These are phyloP conservation scores for Krasilnikovozyma curviuscula DNA, from an alignment of 768 basidiomycete species.

Conservation along the genomic window DNA sequence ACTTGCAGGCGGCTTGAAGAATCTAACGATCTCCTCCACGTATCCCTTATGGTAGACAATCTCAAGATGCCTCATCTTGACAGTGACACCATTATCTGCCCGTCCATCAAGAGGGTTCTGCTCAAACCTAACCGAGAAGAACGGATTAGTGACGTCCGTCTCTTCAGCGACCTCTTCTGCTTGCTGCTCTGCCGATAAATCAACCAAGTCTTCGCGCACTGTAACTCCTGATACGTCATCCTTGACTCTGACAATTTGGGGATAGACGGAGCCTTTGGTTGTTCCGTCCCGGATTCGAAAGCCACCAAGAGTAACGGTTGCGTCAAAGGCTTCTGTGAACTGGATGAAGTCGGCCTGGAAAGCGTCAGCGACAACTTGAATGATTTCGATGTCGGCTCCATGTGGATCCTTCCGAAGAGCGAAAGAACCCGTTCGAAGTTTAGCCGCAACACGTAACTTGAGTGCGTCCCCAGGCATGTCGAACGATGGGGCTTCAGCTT, in stretches of 20 bases:
- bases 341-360: constrained; percentile 71
- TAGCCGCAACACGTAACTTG: constrained; percentile 51
- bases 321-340: constrained; percentile 69
- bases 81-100: constrained; percentile 73
- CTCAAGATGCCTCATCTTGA: constrained; percentile 86
- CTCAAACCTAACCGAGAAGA: constrained; percentile 84
- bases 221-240: constrained; percentile 22
- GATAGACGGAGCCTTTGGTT: constrained; percentile 53
- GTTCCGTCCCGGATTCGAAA: constrained; percentile 87
- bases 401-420: constrained; percentile 58
- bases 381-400: constrained; percentile 42
- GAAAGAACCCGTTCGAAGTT: constrained; percentile 73
- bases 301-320: constrained; percentile 61
- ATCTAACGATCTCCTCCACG: constrained; percentile 72
- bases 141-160: constrained; percentile 30
- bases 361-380: constrained; percentile 68
- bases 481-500: constrained; percentile 56
- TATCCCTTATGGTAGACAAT: constrained; percentile 90
- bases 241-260: constrained; percentile 76
- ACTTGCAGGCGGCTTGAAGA: constrained; percentile 83
- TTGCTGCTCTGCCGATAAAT: constrained; percentile 11
- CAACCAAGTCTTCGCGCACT: constrained; percentile 15
- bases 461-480: constrained; percentile 60
- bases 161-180: constrained; percentile 15
- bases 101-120: constrained; percentile 75